phyloP scores from a whole-genome alignment of 345 rosid species.

The Garcia nutans region DNA sequence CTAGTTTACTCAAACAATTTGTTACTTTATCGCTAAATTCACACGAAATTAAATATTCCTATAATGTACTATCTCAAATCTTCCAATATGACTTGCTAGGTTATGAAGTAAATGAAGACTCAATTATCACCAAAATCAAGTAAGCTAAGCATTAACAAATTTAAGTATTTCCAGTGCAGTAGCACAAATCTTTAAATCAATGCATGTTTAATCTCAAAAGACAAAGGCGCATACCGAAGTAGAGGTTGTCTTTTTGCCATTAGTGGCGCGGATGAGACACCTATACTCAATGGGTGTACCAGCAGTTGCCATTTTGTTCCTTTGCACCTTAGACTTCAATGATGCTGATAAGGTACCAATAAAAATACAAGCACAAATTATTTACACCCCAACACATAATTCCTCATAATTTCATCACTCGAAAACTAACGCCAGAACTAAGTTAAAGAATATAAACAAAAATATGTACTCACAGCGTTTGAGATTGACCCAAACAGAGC shows the following conservation, averaged over 20 bases:
- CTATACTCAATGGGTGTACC: slow-evolving; percentile 68
- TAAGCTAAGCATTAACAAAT: neutral
- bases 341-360: slow-evolving; percentile 46
- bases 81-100: neutral
- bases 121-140: too few relatives aligned
- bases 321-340: slow-evolving; percentile 72
- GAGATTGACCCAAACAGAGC: slow-evolving; percentile 91
- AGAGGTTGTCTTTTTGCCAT: slow-evolving; percentile 75
- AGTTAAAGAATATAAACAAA: neutral
- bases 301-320: slow-evolving; percentile 58
- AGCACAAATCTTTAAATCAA: neutral
- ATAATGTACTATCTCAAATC: neutral
- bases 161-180: neutral
- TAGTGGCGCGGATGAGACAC: slow-evolving; percentile 91
- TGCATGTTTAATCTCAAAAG: neutral
- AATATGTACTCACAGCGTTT: slow-evolving; percentile 63
- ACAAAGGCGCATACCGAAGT: slow-evolving; percentile 54
- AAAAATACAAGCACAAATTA: neutral
- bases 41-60: neutral
- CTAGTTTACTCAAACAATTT: neutral
- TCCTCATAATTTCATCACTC: neutral
- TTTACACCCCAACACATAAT: neutral
- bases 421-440: neutral
- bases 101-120: neutral
- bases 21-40: neutral